These are phyloP conservation scores for Acephala macrosclerotiorum DNA, from an alignment of 2,329 filamentous ascomycete genomes.

Conservation along the genomic window DNA sequence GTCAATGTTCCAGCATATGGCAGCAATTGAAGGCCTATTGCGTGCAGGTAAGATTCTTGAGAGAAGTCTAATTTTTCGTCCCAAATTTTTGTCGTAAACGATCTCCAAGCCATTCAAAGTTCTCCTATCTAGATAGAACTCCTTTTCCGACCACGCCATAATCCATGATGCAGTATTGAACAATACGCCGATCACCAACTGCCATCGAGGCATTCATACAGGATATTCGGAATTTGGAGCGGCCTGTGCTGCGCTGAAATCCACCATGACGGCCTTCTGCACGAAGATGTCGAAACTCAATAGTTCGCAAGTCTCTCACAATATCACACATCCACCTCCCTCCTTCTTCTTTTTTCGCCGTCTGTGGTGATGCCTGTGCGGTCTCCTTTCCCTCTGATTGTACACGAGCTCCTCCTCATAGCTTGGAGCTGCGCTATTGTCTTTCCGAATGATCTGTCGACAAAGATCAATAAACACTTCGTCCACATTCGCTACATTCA, in stretches of 20 bases:
- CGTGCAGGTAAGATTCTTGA: not conserved
- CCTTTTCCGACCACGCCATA: not conserved
- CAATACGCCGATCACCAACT: not conserved
- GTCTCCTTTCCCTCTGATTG: constrained; percentile 1
- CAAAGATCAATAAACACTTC: constrained; percentile 75
- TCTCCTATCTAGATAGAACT: not conserved
- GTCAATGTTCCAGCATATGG: not conserved
- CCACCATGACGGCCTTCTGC: not conserved
- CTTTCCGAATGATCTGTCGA: constrained; percentile 70
- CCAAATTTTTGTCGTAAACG: not conserved
- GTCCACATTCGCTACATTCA: constrained; percentile 66
- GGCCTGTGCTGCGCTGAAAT: not conserved
- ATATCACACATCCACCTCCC: constrained; percentile 3
- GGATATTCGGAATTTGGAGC: not conserved
- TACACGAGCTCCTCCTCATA: constrained; percentile 29
- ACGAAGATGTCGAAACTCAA: not conserved
- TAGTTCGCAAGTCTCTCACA: not conserved
- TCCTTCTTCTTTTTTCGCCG: constrained; percentile 6
- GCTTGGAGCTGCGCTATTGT: constrained; percentile 44
- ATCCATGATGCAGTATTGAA: not conserved
- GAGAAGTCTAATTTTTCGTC: constrained; percentile 3
- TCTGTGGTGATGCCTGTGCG: constrained; percentile 10
- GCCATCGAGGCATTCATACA: constrained; percentile 1
- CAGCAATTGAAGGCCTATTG: not conserved
- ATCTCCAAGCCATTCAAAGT: constrained; percentile 7